These are phyloP conservation scores for Vitis cinerea DNA, from an alignment of 164 flowering plant genomes.

Conservation along the genomic window DNA sequence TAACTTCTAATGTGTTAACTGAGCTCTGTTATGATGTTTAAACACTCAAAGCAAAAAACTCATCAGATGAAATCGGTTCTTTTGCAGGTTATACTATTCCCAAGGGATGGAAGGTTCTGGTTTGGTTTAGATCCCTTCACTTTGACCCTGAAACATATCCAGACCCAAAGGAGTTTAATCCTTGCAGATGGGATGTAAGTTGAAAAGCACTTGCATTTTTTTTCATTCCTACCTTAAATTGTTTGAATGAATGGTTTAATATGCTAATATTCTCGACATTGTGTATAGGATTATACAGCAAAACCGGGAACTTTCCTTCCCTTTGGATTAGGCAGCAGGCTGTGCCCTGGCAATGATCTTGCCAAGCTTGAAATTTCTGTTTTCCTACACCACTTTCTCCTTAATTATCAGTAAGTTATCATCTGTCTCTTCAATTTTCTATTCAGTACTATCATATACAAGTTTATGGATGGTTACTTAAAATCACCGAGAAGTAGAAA, in stretches of 20 bases:
- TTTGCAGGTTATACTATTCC: slow-evolving; percentile 62
- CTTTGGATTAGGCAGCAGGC: slow-evolving; percentile 78
- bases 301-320: slow-evolving; percentile 75
- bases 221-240: background rate
- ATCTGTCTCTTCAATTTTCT: background rate
- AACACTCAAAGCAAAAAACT: background rate
- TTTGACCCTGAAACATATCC: slow-evolving; percentile 67
- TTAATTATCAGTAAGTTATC: slow-evolving; percentile 54
- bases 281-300: slow-evolving; percentile 42
- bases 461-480: too few relatives aligned
- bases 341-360: slow-evolving; percentile 96
- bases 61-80: background rate
- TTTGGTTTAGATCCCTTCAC: slow-evolving; percentile 84
- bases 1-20: too few relatives aligned
- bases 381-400: slow-evolving; percentile 84
- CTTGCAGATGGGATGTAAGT: slow-evolving; percentile 96
- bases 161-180: slow-evolving; percentile 64
- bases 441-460: too few relatives aligned
- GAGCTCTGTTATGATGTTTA: background rate
- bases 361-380: slow-evolving; percentile 81
- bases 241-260: background rate
- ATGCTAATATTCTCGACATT: background rate
- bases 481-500: too few relatives aligned
- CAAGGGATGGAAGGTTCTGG: slow-evolving; percentile 82
- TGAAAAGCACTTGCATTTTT: background rate